Evolutionary conservation across 257 asterid genomes (phyloP).

Genomic region (Scutellaria barbata): DNA sequence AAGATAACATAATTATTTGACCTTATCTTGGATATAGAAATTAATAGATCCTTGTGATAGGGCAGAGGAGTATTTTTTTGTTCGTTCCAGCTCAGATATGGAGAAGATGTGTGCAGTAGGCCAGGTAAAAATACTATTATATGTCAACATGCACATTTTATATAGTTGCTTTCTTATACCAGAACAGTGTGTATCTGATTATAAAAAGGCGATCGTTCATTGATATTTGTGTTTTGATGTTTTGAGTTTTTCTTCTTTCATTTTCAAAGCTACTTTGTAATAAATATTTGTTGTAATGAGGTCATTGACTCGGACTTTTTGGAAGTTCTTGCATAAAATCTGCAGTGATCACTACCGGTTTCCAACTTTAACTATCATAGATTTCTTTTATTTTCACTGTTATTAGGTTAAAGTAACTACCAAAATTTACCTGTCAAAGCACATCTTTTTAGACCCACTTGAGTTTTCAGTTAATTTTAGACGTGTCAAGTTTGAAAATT

Average conservation of each 20-base stretch:
- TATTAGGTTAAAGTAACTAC: too few species aligned
- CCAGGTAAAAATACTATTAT: not conserved
- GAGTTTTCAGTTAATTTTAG: too few species aligned
- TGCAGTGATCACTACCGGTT: too few species aligned
- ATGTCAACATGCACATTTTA: not conserved
- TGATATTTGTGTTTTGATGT: not conserved
- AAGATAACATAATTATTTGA: not conserved
- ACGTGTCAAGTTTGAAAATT: too few species aligned
- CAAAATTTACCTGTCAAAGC: too few species aligned
- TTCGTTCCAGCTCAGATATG: constrained; percentile 11
- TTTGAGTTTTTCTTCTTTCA: not conserved
- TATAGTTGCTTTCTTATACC: not conserved
- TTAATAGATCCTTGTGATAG: not conserved
- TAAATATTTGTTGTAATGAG: too few species aligned
- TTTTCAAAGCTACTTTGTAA: too few species aligned
- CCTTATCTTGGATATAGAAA: not conserved
- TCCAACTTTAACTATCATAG: too few species aligned
- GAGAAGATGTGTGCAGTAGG: not conserved
- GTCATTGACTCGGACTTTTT: too few species aligned
- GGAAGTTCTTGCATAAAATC: too few species aligned
- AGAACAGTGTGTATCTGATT: not conserved
- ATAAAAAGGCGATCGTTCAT: not conserved
- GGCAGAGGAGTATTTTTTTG: not conserved
- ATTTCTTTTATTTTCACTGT: too few species aligned
- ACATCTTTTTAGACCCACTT: too few species aligned